A percentile compares a stretch with the other conserved stretches of the same genome.
Evolutionary conservation across 768 basidiomycete species (phyloP).

Genomic region (Suillus cothurnatus): DNA sequence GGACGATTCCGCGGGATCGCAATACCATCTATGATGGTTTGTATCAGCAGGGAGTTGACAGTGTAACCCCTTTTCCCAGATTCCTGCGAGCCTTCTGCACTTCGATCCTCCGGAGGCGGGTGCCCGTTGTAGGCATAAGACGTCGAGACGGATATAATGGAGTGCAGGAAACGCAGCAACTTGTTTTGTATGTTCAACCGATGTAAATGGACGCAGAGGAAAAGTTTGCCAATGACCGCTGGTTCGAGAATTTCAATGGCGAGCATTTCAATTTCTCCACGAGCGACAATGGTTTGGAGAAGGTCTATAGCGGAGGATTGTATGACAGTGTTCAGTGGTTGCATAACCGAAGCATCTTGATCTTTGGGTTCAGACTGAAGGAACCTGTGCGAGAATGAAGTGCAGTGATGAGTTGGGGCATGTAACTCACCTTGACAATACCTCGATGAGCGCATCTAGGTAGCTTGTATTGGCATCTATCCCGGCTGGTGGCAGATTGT

Average conservation of each 20-base stretch:
- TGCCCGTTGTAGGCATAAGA: slow-evolving; percentile 32
- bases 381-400: slow-evolving; percentile 46
- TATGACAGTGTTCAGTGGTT: slow-evolving; percentile 58
- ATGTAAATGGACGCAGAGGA: slow-evolving; percentile 64
- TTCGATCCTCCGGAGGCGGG: slow-evolving; percentile 34
- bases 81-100: slow-evolving; percentile 37
- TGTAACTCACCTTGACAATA: slow-evolving; percentile 70
- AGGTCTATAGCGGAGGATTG: slow-evolving; percentile 81
- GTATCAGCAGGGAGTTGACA: slow-evolving; percentile 72
- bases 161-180: slow-evolving; percentile 87
- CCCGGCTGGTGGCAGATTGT: slow-evolving; percentile 27
- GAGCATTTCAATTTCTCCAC: slow-evolving; percentile 73
- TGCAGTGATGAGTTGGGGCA: background rate
- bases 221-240: slow-evolving; percentile 74
- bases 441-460: slow-evolving; percentile 72
- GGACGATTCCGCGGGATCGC: slow-evolving; percentile 67
- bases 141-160: slow-evolving; percentile 70
- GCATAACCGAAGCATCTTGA: slow-evolving; percentile 51
- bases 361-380: slow-evolving; percentile 76
- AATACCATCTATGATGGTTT: slow-evolving; percentile 82
- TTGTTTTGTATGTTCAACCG: slow-evolving; percentile 91
- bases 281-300: slow-evolving; percentile 77
- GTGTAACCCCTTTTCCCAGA: slow-evolving; percentile 41
- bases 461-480: slow-evolving; percentile 65
- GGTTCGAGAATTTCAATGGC: slow-evolving; percentile 68